A percentile compares a stretch with the other conserved stretches of the same genome.
Evolutionary conservation across 1,284 basidiomycete genomes (phyloP).

Genomic region (Baeospora myosura): DNA sequence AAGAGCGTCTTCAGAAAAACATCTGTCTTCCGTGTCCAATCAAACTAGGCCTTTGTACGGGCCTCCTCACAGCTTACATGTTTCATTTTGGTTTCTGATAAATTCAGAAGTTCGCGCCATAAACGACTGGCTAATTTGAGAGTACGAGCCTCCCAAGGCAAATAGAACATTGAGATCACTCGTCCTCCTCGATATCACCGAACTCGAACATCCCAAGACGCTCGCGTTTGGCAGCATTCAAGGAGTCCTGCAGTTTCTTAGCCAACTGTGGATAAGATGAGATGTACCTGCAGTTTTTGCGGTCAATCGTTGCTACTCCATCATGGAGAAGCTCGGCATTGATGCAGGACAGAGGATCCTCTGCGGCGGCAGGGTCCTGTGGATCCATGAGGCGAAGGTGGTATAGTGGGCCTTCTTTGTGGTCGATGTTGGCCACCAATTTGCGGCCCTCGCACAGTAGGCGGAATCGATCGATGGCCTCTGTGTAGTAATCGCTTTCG

Average conservation of each 20-base stretch:
- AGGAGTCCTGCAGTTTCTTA: slow-evolving; percentile 58
- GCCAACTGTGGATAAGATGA: slow-evolving; percentile 62
- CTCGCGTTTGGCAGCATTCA: slow-evolving; percentile 64
- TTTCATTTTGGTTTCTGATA: no score
- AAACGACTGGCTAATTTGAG: no score
- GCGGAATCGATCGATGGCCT: slow-evolving; percentile 82
- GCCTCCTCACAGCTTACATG: no score
- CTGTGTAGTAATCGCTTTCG: slow-evolving; percentile 78
- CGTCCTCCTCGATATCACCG: slow-evolving; percentile 75
- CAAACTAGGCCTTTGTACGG: no score
- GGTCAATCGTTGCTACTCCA: slow-evolving; percentile 73
- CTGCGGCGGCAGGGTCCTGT: slow-evolving; percentile 54
- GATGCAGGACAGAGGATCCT: slow-evolving; percentile 70
- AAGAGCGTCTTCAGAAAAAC: slow-evolving; percentile 16
- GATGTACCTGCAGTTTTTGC: slow-evolving; percentile 71
- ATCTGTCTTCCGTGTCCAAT: no score
- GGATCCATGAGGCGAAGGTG: slow-evolving; percentile 89
- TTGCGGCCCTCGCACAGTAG: slow-evolving; percentile 81
- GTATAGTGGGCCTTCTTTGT: slow-evolving; percentile 67
- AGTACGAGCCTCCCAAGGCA: no score
- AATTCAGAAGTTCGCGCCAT: no score
- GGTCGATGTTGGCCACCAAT: slow-evolving; percentile 85
- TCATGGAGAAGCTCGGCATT: slow-evolving; percentile 80
- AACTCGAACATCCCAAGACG: slow-evolving; percentile 85
- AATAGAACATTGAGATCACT: no score